phyloP scores from a whole-genome alignment of 805 yeast genomes.

The Wickerhamomyces bovis region DNA sequence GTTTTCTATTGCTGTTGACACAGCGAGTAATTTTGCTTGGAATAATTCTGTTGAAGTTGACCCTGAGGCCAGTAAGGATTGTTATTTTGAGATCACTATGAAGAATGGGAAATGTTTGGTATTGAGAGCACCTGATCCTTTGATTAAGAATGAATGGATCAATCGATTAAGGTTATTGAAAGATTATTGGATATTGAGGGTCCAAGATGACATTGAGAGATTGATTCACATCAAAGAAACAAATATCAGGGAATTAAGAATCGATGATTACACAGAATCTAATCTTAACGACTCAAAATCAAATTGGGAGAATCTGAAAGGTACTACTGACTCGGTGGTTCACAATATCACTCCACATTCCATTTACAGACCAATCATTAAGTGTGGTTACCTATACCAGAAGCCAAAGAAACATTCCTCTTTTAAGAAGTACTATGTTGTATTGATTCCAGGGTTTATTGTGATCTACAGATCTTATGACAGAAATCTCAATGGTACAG shows the following conservation, averaged over 20 bases:
- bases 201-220: constrained; percentile 33
- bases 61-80: constrained; percentile 28
- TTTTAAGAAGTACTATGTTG: constrained; percentile 55
- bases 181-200: constrained; percentile 55
- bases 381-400: constrained; percentile 62
- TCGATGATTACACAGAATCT: constrained; percentile 54
- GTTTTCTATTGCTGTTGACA: constrained; percentile 21
- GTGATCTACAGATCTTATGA: constrained; percentile 47
- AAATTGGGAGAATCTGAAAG: constrained; percentile 51
- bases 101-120: constrained; percentile 39
- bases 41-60: constrained; percentile 17
- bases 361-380: constrained; percentile 51
- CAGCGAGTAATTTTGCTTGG: constrained; percentile 28
- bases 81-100: constrained; percentile 48
- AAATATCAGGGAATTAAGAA: constrained; percentile 42
- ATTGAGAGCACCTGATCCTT: constrained; percentile 49
- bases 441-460: constrained; percentile 66
- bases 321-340: constrained; percentile 44
- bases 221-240: constrained; percentile 31
- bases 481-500: constrained; percentile 40
- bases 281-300: constrained; percentile 38
- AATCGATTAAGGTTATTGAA: constrained; percentile 36
- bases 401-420: constrained; percentile 65
- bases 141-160: constrained; percentile 62
- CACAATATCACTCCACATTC: constrained; percentile 55